Percentiles rank a stretch among this genome's conserved stretches.
These are phyloP conservation scores for Tolypocladium album DNA, from an alignment of 2,329 filamentous ascomycete genomes.

Conservation along the genomic window DNA sequence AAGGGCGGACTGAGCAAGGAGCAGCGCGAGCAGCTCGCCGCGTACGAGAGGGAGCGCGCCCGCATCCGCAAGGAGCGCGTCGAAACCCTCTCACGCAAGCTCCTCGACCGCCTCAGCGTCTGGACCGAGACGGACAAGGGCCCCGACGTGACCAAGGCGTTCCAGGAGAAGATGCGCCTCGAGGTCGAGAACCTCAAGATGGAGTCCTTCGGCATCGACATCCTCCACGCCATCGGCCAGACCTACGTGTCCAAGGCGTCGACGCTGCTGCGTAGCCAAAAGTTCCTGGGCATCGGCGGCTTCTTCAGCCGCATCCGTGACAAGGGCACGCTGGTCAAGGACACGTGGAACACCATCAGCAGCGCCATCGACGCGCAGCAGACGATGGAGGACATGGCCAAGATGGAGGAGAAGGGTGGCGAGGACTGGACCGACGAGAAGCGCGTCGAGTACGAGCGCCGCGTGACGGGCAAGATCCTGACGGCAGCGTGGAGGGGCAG, in stretches of 20 bases:
- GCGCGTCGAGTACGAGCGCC: constrained; percentile 88
- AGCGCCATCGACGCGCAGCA: constrained; percentile 95
- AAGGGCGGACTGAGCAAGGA: constrained; percentile 81
- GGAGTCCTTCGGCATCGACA: constrained; percentile 96
- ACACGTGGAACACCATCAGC: constrained; percentile 96
- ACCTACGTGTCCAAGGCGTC: constrained; percentile 85
- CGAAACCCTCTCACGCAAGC: constrained; percentile 70
- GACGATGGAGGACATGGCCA: constrained; percentile 98
- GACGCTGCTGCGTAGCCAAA: constrained; percentile 84
- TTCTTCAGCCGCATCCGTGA: constrained; percentile 93
- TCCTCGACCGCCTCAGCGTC: constrained; percentile 79
- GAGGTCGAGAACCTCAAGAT: constrained; percentile 99
- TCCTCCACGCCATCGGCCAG: constrained; percentile 85
- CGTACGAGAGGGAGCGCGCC: constrained; percentile 78
- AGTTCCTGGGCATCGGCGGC: constrained; percentile 89
- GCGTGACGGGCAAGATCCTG: constrained; percentile 94
- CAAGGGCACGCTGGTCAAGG: constrained; percentile 93
- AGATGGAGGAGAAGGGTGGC: constrained; percentile 85
- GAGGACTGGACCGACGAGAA: constrained; percentile 98
- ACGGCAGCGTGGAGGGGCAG: constrained; percentile 92
- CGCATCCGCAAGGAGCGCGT: constrained; percentile 83
- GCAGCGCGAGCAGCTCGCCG: constrained; percentile 82
- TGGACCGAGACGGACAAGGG: constrained; percentile 98
- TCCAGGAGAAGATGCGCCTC: constrained; percentile 86
- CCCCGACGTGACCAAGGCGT: constrained; percentile 71